Percentiles rank a stretch among this genome's conserved stretches.
phyloP scores from a whole-genome alignment of 2,329 filamentous ascomycete genomes.

The Diaporthe aspalathi region DNA sequence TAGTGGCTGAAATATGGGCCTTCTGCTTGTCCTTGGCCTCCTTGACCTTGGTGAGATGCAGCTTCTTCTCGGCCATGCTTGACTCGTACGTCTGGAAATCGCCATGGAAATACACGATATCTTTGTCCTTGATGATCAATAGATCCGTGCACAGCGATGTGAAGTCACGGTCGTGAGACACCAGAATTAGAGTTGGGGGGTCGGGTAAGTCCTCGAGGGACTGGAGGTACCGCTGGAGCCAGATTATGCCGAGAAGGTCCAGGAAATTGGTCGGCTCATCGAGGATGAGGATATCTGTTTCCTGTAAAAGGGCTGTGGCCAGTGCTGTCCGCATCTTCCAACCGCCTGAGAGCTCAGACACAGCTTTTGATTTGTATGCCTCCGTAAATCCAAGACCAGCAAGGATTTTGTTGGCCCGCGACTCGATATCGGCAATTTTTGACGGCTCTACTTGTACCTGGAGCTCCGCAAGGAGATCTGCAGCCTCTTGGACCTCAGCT shows the following conservation, averaged over 20 bases:
- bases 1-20: slow-evolving; percentile 82
- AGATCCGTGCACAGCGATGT: slow-evolving; percentile 82
- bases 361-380: slow-evolving; percentile 66
- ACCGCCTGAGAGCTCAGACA: slow-evolving; percentile 78
- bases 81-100: slow-evolving; percentile 78
- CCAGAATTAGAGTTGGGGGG: slow-evolving; percentile 77
- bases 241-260: slow-evolving; percentile 84
- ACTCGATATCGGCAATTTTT: slow-evolving; percentile 72
- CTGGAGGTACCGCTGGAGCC: slow-evolving; percentile 80
- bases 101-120: slow-evolving; percentile 79
- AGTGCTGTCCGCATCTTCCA: slow-evolving; percentile 79
- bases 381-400: slow-evolving; percentile 78
- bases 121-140: slow-evolving; percentile 78
- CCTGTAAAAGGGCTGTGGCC: slow-evolving; percentile 75
- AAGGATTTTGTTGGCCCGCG: slow-evolving; percentile 74
- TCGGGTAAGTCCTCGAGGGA: slow-evolving; percentile 62
- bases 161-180: slow-evolving; percentile 88
- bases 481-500: slow-evolving; percentile 75
- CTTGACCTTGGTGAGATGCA: slow-evolving; percentile 79
- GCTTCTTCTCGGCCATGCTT: slow-evolving; percentile 73
- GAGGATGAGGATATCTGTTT: slow-evolving; percentile 81
- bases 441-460: slow-evolving; percentile 75
- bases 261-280: slow-evolving; percentile 92
- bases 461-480: slow-evolving; percentile 75
- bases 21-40: slow-evolving; percentile 85